Base-by-base conservation (phyloP, 2,329 filamentous ascomycete genomes). In the Thermothelomyces thermophilus region DNA sequence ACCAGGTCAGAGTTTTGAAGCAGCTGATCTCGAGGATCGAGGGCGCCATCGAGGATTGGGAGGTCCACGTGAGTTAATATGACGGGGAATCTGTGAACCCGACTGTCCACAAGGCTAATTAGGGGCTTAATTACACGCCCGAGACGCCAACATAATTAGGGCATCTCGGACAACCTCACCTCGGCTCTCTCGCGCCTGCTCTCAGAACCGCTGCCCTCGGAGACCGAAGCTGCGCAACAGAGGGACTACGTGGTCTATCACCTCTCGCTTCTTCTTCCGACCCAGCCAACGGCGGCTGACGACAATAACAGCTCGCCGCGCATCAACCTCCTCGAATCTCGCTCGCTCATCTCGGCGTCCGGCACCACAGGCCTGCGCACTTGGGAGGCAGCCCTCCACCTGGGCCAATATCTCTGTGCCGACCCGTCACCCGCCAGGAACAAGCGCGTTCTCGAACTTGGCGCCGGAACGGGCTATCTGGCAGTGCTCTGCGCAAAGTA, bases 101-200 rank as follows among this genome's bases (percentile, higher is more conserved):
- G n/a, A n/a, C n/a, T n/a, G n/a, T n/a, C n/a, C n/a, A n/a, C n/a
- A n/a, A n/a, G n/a, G n/a, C n/a, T n/a, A n/a, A n/a, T n/a, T n/a
- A n/a, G n/a, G n/a, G n/a, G n/a, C n/a, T n/a, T n/a, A n/a, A n/a
- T 16, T 16, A 4, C 30, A 36, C 35, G n/a, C n/a, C n/a, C 20
- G 44, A 48, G 16, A 20, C 13, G 44, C 11, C 31, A 30, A 16
- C 17, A 10, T 41, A n/a, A n/a, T n/a, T n/a, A 96, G 90, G 89
- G 85, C 66, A 83, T 95, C 41, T 89, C 85, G 54, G 87, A 95
- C 67, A 76, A 84, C 66, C 77, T 96, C 60, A 87, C 91, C 77
- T 73, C 74, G 48, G 72, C 74, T 33, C 75, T 94, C 58, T 80
- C 83, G 47, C 67, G 73, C 53, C 74, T 93, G 20, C 74, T 94